Percentiles rank a stretch among this genome's conserved stretches.
phyloP scores from a whole-genome alignment of 1,284 basidiomycete genomes.

The Malassezia obtusa region DNA sequence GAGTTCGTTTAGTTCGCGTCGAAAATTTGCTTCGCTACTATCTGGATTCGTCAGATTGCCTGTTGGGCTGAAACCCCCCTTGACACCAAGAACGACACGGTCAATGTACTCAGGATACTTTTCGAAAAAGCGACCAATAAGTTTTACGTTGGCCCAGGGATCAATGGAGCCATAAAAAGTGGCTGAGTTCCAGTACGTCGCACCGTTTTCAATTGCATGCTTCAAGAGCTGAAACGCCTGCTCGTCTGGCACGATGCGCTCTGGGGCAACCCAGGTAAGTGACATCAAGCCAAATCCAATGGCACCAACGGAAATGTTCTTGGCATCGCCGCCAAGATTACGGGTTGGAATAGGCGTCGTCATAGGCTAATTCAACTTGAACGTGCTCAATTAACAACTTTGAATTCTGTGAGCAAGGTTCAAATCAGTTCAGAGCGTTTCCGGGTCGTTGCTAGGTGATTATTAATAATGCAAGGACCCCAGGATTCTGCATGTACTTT shows the following conservation, averaged over 20 bases:
- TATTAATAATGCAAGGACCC: too few species aligned
- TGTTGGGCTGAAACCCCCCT: conserved; percentile 50
- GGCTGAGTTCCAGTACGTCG: conserved; percentile 51
- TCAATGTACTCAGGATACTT: conserved; percentile 56
- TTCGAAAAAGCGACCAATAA: conserved; percentile 52
- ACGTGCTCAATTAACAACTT: too few species aligned
- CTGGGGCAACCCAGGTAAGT: conserved; percentile 24
- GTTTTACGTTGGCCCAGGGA: conserved; percentile 50
- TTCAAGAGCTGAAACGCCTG: conserved; percentile 59
- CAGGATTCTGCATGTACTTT: too few species aligned
- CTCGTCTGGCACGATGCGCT: conserved; percentile 52
- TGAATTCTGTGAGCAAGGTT: too few species aligned
- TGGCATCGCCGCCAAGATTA: conserved; percentile 26
- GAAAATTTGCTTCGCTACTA: conserved; percentile 19
- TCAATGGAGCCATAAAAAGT: conserved; percentile 52
- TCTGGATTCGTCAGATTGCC: conserved; percentile 13
- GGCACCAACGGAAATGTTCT: conserved; percentile 22
- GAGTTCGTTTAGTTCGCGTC: conserved; percentile 22
- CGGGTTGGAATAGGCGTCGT: not conserved
- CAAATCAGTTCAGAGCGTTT: too few species aligned
- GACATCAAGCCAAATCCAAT: conserved; percentile 35
- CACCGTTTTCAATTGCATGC: conserved; percentile 54
- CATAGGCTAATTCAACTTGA: not conserved
- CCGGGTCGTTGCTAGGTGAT: too few species aligned
- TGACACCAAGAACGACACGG: conserved; percentile 53